These are phyloP conservation scores for Blastocystis sp. DNA, from an alignment of 352 stramenopile species.

Conservation along the genomic window DNA sequence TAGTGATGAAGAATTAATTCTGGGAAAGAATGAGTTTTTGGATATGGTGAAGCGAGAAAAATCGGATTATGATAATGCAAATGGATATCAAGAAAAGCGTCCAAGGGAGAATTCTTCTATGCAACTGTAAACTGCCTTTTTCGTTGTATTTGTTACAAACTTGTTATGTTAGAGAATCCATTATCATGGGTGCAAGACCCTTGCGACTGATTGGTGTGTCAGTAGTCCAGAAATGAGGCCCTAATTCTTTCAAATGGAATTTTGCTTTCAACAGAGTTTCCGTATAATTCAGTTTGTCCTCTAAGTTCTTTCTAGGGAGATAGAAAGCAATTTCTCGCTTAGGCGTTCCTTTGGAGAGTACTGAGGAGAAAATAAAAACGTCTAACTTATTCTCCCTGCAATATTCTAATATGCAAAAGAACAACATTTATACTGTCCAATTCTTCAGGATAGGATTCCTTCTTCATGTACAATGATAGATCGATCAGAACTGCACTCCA, in stretches of 20 bases:
- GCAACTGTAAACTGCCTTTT: slow-evolving; percentile 9
- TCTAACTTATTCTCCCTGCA: neutral
- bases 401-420: neutral
- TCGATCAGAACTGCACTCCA: slow-evolving; percentile 23
- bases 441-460: neutral
- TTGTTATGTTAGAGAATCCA: neutral
- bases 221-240: neutral
- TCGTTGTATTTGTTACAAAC: neutral
- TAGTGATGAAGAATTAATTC: slow-evolving; percentile 43
- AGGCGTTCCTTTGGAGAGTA: neutral
- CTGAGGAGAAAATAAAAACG: neutral
- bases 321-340: neutral
- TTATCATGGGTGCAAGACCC: neutral
- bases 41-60: slow-evolving; percentile 9
- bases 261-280: neutral
- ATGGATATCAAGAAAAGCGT: slow-evolving; percentile 8
- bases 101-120: neutral
- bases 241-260: neutral
- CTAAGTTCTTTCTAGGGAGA: neutral
- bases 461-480: neutral
- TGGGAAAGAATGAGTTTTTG: slow-evolving; percentile 3
- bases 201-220: neutral
- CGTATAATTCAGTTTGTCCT: neutral
- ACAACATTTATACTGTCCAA: neutral
- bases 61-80: neutral